These are phyloP conservation scores for Pseudogymnoascus destructans DNA, from an alignment of 2,329 filamentous ascomycete genomes.

Conservation along the genomic window DNA sequence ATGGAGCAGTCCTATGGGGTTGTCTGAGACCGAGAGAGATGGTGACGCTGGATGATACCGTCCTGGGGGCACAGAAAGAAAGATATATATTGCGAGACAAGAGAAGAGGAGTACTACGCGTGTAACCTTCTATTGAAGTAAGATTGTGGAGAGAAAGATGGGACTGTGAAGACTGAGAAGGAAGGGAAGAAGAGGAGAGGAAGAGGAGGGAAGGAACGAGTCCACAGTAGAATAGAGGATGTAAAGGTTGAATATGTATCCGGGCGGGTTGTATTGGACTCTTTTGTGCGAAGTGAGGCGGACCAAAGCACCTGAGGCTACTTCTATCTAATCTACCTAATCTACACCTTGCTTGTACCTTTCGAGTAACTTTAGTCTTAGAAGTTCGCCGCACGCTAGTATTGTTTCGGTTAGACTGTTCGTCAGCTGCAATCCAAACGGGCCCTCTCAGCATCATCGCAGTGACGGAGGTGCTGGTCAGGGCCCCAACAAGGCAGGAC, in stretches of 20 bases:
- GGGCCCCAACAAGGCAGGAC: constrained; percentile 6
- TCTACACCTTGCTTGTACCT: constrained; percentile 2
- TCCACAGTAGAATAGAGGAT: constrained; percentile 10
- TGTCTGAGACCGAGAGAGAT: background rate
- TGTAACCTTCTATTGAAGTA: constrained; percentile 9
- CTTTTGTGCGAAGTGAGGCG: constrained; percentile 3
- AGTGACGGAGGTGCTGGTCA: background rate
- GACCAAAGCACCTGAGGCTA: constrained; percentile 7
- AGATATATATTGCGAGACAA: background rate
- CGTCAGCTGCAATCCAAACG: constrained; percentile 1
- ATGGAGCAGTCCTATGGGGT: constrained; percentile 1
- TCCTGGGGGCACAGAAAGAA: background rate
- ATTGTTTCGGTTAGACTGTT: background rate
- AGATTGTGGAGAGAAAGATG: constrained; percentile 8
- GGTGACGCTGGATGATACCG: background rate
- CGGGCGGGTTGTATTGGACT: background rate
- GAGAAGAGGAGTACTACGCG: background rate
- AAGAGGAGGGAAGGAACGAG: constrained; percentile 5
- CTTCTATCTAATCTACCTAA: background rate
- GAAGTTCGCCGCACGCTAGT: constrained; percentile 7
- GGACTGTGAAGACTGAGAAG: constrained; percentile 13
- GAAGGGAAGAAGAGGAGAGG: constrained; percentile 10
- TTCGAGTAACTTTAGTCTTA: background rate
- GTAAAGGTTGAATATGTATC: constrained; percentile 16
- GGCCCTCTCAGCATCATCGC: constrained; percentile 6